A percentile compares a stretch with the other conserved stretches of the same genome.
Evolutionary conservation across 2,329 filamentous ascomycete species (phyloP).

Genomic region (Penicillium sp.): DNA sequence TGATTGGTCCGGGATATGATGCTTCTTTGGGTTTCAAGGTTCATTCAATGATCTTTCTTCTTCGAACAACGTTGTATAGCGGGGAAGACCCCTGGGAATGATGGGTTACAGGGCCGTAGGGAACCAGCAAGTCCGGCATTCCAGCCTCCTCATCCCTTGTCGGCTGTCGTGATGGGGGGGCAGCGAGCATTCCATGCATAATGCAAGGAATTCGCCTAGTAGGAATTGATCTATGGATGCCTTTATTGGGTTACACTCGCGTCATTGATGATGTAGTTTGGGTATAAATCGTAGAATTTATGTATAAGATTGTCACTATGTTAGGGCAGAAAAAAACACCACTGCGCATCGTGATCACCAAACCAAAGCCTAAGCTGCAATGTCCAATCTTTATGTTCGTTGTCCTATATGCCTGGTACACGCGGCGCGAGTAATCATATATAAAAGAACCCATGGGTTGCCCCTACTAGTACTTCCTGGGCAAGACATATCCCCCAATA

Average conservation of each 20-base stretch:
- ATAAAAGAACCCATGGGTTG: background rate
- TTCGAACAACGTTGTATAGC: background rate
- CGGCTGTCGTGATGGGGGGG: background rate
- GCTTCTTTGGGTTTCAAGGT: background rate
- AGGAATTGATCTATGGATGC: too few relatives aligned
- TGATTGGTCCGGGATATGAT: background rate
- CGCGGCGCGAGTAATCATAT: too few relatives aligned
- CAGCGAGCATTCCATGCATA: conserved; percentile 4
- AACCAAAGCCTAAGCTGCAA: background rate
- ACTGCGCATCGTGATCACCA: background rate
- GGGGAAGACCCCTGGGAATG: conserved; percentile 7
- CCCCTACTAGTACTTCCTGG: conserved; percentile 5
- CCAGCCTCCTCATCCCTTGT: conserved; percentile 5
- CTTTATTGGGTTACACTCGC: background rate
- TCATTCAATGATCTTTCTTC: background rate
- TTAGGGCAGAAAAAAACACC: too few relatives aligned
- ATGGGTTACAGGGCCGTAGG: background rate
- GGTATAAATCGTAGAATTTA: background rate
- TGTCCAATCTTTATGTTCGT: too few relatives aligned
- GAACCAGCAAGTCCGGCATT: background rate
- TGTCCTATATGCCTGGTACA: too few relatives aligned
- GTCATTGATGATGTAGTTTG: background rate
- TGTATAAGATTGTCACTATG: background rate
- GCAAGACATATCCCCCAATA: conserved; percentile 28
- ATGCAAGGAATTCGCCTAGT: background rate